These are phyloP conservation scores for Lonicera japonica DNA, from an alignment of 129 eudicot genomes.

Conservation along the genomic window DNA sequence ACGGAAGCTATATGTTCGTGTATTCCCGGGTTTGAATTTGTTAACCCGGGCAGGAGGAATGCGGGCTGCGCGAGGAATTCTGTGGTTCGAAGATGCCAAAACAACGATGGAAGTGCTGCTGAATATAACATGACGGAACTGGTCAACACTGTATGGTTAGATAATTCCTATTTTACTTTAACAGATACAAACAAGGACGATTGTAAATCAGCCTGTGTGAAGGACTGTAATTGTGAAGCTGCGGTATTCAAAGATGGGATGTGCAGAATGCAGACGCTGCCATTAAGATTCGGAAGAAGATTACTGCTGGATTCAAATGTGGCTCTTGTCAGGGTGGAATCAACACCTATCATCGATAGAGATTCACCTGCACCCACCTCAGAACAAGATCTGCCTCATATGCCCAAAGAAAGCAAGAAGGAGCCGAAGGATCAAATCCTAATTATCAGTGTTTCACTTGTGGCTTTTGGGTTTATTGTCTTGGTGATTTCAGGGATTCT, in stretches of 20 bases:
- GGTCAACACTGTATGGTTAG: background rate
- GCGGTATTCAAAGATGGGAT: background rate
- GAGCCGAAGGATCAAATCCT: conserved; percentile 3
- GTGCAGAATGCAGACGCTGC: conserved; percentile 12
- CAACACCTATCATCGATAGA: background rate
- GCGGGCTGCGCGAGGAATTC: conserved; percentile 22
- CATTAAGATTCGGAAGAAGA: conserved; percentile 14
- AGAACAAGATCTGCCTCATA: background rate
- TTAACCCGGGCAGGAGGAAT: background rate
- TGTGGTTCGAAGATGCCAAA: conserved; percentile 5
- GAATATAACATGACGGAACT: conserved; percentile 1
- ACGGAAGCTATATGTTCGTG: conserved; percentile 1
- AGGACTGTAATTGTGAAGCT: too few species aligned
- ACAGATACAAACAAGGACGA: background rate
- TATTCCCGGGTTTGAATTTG: background rate
- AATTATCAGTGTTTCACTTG: conserved; percentile 9
- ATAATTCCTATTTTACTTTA: conserved; percentile 1
- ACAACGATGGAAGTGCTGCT: background rate
- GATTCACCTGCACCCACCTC: background rate
- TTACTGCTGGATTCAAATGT: background rate
- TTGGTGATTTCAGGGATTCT: conserved; percentile 6
- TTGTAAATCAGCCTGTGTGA: conserved; percentile 23
- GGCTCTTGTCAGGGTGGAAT: conserved; percentile 10
- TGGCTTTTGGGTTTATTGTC: background rate
- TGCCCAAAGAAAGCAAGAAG: background rate